Evolutionary conservation across 441 rosid species (phyloP).

Genomic region (Geranium incanum): DNA sequence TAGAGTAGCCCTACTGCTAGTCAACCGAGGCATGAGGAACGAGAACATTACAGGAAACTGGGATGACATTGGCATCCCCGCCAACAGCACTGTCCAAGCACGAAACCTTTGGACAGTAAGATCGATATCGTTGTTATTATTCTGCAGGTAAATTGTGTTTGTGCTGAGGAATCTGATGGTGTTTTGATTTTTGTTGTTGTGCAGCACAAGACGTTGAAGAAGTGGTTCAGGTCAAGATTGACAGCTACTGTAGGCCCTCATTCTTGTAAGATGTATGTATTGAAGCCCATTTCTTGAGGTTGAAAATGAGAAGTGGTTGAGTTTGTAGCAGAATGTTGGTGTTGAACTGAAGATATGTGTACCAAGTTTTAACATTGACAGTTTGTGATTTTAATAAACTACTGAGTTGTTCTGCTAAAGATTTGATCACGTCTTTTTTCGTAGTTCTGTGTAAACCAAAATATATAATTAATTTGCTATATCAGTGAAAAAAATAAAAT

Average conservation of each 20-base stretch:
- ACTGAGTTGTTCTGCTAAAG: too few relatives aligned
- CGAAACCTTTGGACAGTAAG: conserved; percentile 49
- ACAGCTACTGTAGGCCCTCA: conserved; percentile 42
- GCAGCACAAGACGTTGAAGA: conserved; percentile 60
- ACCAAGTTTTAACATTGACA: too few relatives aligned
- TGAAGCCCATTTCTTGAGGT: conserved; percentile 49
- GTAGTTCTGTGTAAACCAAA: too few relatives aligned
- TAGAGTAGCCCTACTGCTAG: conserved; percentile 44
- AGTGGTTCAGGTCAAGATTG: conserved; percentile 39
- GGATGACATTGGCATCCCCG: conserved; percentile 55
- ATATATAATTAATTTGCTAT: too few relatives aligned
- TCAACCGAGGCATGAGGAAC: conserved; percentile 39
- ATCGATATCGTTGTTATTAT: too few relatives aligned
- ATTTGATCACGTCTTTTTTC: too few relatives aligned
- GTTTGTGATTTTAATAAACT: too few relatives aligned
- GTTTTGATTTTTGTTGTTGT: conserved; percentile 1
- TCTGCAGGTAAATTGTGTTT: conserved; percentile 31
- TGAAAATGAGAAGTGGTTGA: too few relatives aligned
- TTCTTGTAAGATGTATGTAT: conserved; percentile 52
- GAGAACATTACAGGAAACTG: conserved; percentile 40
- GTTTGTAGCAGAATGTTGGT: too few relatives aligned
- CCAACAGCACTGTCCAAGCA: conserved; percentile 42
- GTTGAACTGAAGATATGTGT: too few relatives aligned
- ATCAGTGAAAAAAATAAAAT: too few relatives aligned
- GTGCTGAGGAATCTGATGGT: too few relatives aligned